These are phyloP conservation scores for Chaetomium cochliodes DNA, from an alignment of 495 filamentous ascomycete genomes.

Conservation along the genomic window DNA sequence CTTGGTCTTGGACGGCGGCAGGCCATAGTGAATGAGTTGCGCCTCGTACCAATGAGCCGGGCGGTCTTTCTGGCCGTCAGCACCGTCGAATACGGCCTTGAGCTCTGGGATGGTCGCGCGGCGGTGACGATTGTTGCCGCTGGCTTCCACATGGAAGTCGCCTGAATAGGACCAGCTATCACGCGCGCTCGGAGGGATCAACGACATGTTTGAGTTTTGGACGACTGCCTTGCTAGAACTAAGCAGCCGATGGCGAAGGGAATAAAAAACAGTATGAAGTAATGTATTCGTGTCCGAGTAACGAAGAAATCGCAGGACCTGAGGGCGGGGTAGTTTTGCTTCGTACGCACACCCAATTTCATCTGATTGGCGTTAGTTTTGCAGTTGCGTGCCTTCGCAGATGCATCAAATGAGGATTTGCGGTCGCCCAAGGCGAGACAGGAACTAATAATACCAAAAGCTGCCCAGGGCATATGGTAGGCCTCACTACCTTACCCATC, in stretches of 20 bases:
- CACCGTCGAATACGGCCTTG: constrained; percentile 42
- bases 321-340: background rate
- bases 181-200: constrained; percentile 7
- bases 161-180: constrained; percentile 31
- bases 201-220: constrained; percentile 9
- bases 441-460: too few species aligned
- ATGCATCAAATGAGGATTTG: background rate
- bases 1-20: constrained; percentile 54
- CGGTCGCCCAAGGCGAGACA: background rate
- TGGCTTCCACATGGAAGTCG: constrained; percentile 49
- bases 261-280: background rate
- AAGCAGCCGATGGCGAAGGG: background rate
- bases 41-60: constrained; percentile 58
- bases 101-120: constrained; percentile 51
- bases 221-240: background rate
- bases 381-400: background rate
- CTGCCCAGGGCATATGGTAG: too few species aligned
- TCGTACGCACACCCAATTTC: background rate
- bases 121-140: constrained; percentile 50
- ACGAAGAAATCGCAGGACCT: background rate
- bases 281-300: background rate
- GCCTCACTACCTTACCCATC: too few species aligned
- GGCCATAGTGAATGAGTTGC: constrained; percentile 58
- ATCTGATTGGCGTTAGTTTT: background rate
- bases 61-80: constrained; percentile 43